These are phyloP conservation scores for Fistulifera solaris DNA, from an alignment of 108 stramenopile species.

Conservation along the genomic window DNA sequence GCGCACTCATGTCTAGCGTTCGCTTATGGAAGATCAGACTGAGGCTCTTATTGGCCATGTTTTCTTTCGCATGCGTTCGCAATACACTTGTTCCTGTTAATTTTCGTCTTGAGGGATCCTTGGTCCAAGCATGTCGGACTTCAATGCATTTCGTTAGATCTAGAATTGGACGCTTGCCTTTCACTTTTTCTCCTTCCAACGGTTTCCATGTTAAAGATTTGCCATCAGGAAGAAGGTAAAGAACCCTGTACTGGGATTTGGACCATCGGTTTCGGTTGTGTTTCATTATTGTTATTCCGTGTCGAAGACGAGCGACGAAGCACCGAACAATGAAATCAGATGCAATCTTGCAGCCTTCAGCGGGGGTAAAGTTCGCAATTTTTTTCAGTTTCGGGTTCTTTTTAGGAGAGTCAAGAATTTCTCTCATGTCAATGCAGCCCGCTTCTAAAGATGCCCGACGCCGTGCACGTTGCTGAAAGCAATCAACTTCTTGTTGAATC, in stretches of 20 bases:
- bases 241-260: slow-evolving; percentile 36
- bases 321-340: slow-evolving; percentile 56
- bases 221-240: slow-evolving; percentile 50
- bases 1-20: slow-evolving; percentile 53
- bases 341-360: slow-evolving; percentile 57
- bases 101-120: slow-evolving; percentile 47
- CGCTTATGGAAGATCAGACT: slow-evolving; percentile 47
- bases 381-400: background rate
- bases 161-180: slow-evolving; percentile 39
- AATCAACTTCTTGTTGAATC: slow-evolving; percentile 8
- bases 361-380: slow-evolving; percentile 43
- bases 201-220: slow-evolving; percentile 51
- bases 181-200: slow-evolving; percentile 38
- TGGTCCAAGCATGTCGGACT: slow-evolving; percentile 54
- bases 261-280: slow-evolving; percentile 54
- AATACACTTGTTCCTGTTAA: slow-evolving; percentile 47
- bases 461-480: slow-evolving; percentile 8
- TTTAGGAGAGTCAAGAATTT: background rate
- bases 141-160: slow-evolving; percentile 46
- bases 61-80: slow-evolving; percentile 44
- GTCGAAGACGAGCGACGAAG: slow-evolving; percentile 47
- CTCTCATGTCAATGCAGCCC: slow-evolving; percentile 1
- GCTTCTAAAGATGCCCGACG: slow-evolving; percentile 7
- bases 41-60: slow-evolving; percentile 40
- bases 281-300: slow-evolving; percentile 56